A percentile compares a stretch with the other conserved stretches of the same genome.
These are phyloP conservation scores for Magnusiomyces fungicola DNA, from an alignment of 1,139 yeast species.

Conservation along the genomic window DNA sequence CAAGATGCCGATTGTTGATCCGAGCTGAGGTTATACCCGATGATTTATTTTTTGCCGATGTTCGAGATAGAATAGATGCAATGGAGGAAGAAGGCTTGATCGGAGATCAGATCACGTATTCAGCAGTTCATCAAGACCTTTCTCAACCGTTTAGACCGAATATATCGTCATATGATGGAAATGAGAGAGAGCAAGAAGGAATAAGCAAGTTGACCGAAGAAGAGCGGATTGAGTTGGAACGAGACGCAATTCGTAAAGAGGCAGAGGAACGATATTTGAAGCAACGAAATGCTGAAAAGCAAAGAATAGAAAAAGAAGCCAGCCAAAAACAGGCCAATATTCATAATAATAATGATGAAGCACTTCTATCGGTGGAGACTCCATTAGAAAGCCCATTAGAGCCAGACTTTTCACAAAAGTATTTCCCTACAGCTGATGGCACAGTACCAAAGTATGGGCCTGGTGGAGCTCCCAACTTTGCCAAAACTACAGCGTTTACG, in stretches of 20 bases:
- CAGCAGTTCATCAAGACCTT: slow-evolving; percentile 54
- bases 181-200: slow-evolving; percentile 30
- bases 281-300: not conserved
- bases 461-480: slow-evolving; percentile 33
- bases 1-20: slow-evolving; percentile 51
- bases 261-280: not conserved
- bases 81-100: slow-evolving; percentile 19
- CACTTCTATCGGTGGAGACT: not conserved
- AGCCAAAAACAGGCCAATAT: not conserved
- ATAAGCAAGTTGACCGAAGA: slow-evolving; percentile 13
- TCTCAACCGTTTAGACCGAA: slow-evolving; percentile 65
- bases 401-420: not conserved
- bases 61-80: slow-evolving; percentile 21
- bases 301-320: not conserved
- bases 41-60: slow-evolving; percentile 50
- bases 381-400: not conserved
- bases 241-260: slow-evolving; percentile 13
- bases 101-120: slow-evolving; percentile 63
- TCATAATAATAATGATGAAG: slow-evolving; percentile 10
- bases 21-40: slow-evolving; percentile 46
- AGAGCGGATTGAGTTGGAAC: not conserved
- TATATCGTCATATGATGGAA: slow-evolving; percentile 52
- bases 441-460: not conserved
- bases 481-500: slow-evolving; percentile 51
- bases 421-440: slow-evolving; percentile 9